Conservation (phyloP, 106 monocot genomes). For the Dactylorhiza incarnata region DNA sequence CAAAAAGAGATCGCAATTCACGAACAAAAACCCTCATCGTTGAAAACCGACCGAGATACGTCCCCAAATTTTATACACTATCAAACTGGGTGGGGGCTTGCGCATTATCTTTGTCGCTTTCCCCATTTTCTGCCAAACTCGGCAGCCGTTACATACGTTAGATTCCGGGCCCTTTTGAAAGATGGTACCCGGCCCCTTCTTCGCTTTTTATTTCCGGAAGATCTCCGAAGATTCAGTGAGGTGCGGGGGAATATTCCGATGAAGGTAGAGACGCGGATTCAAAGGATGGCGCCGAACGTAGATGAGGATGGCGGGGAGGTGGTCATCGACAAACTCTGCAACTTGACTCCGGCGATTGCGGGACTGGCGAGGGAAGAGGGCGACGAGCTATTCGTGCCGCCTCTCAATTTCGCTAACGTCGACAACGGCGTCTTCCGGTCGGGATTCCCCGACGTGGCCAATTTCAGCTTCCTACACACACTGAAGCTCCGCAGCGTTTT, state of each 20-base stretch:
- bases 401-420: slow-evolving; percentile 62
- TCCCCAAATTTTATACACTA: no score
- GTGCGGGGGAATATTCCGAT: slow-evolving; percentile 11
- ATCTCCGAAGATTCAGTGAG: neutral
- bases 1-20: no score
- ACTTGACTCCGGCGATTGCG: neutral
- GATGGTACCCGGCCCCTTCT: neutral
- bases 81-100: no score
- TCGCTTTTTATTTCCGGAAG: neutral
- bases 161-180: slow-evolving; percentile 1
- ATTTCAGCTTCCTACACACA: slow-evolving; percentile 41
- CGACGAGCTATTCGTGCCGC: slow-evolving; percentile 34
- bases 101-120: no score
- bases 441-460: slow-evolving; percentile 42
- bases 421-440: slow-evolving; percentile 57
- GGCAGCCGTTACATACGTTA: neutral
- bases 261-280: neutral
- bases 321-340: neutral
- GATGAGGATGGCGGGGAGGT: neutral
- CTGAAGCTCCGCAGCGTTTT: slow-evolving; percentile 45
- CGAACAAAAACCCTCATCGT: no score
- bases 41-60: no score
- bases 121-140: neutral
- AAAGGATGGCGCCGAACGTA: neutral
- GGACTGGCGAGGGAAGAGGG: slow-evolving; percentile 6